Evolutionary conservation across 1,284 basidiomycete genomes (phyloP), one percentile per base, ranked within the genome.

Genomic region (Coniferiporia sulphurascens): DNA sequence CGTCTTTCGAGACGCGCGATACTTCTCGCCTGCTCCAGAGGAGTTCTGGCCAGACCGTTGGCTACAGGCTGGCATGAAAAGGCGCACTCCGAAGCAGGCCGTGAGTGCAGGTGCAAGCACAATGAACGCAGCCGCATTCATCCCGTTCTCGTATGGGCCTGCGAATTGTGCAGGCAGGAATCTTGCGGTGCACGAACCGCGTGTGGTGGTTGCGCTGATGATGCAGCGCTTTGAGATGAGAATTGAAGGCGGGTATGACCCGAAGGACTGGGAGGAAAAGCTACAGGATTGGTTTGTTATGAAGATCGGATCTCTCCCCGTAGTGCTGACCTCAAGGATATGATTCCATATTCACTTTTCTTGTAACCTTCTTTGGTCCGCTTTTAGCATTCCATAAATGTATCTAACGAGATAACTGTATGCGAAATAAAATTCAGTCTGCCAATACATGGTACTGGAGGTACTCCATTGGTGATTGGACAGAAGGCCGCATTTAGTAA

Each of bases 21-120:
- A 77, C 65, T 78, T 78, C 60, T 74, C 68, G 3, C 74, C 74
- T 1, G 65, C 65, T 41, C 74, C 76, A 10, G 69, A 77, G 21
- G 50, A 63, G 3, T 78, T 78, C 64, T 70, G 72, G 66, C 76
- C 76, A 8, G 76, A 78, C 35, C 71, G 76, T 27, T 78, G 76
- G 76, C 69, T 78, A 15, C 46, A 55, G 7, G 15, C 19, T n/a
- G 46, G 19, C 15, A 8, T 53, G 7, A 36, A 44, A 32, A 60
- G 43, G 21, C 45, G 48, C 21, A 27, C 48, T 6, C 43, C 54
- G 13, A 38, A 56, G 27, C 21, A 27, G 27, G 9, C 17, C 6
- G 21, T 22, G 4, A 21, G 17, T 7, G 41, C 49, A 2, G 36
- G 17, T 3, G 59, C 55, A 17, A 27, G 58, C 13, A 15, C 46